Evolutionary conservation across 106 monocot species (phyloP), one percentile per base, ranked within the genome.

Genomic region (Platanthera guangdongensis): DNA sequence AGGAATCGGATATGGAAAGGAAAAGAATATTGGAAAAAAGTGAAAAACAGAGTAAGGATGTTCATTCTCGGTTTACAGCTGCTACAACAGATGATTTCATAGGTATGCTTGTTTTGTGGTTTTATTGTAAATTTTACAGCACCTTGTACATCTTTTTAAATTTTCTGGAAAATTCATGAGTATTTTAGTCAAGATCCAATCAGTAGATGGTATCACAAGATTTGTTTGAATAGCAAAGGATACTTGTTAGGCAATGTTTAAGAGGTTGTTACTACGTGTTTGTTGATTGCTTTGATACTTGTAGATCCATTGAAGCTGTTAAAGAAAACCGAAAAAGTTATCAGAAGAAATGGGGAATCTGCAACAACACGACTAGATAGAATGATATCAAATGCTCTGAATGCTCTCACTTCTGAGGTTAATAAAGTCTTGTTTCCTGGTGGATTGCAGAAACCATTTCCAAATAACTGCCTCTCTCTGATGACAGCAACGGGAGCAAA

Each of bases 401-500:
- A 92, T 81, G 65, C 39, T 50, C 45, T 99, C 47, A 94, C 97
- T n/a, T 86, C 91, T 21, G 81, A 85, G 45, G 83, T 92, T 52
- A 99, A 94, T 79, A 79, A 85, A 28, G 52, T n/a, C 0, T 63
- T 93, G 67, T 87, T 97, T 83, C 97, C 94, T 54, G 49, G 70
- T 49, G 94, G 97, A 47, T 80, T 99, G 22, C 71, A 78, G 57
- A 99, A 99, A 67, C 82, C 84, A 25, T 99, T 94, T 77, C 84
- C 82, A 21, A 79, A 47, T 69, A 99, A 99, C 63, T 99, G 99
- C 73, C 94, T 99, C 57, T 89, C 94, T 80, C 87, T 99, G 39
- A 99, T 99, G 99, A 94, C 99, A 4, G 78, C 85, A 39, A 92
- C 90, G 69, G 99, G 99, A 57, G 99, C 99, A 53, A 99, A 99